Base-by-base conservation (phyloP, 106 monocot species). In the Xerophyta viscosa region DNA sequence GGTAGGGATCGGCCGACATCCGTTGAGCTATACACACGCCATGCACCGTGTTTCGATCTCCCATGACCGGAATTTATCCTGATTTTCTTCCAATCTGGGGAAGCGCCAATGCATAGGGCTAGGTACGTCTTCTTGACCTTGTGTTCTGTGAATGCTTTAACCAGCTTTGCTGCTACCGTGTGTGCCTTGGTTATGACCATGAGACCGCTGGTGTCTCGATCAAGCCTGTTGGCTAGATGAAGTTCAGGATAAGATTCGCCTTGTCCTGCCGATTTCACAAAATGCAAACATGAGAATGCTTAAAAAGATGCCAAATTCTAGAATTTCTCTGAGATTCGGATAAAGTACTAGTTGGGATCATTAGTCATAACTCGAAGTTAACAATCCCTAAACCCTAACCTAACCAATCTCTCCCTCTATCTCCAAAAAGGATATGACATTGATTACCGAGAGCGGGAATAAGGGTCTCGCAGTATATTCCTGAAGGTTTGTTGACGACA, bases 151-250 rank as follows among this genome's bases (percentile, higher is more conserved):
- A 89, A 96, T 24, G 78, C 81, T 53, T 82, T 70, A 20, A 85
- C 82, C 4, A 96, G 66, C 44, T 78, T 79, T 4, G 51, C 84
- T 8, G 85, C 81, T 8, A 63, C 76, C 44, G 70, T 78, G 65
- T 85, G 65, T 7, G 84, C 75, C 50, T 84, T 88, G 37, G 96
- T 85, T 41, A 96, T 73, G 12, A 96, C 63, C 89, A 86, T 96
- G 27, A 96, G 73, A 1, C 96, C 88, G 31, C 88, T 89, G n/a
- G 88, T 96, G 67, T 96, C 96, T 41, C 88, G 63, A 50, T 89
- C 96, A 21, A 96, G 73, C 33, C 96, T 33, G 58, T 94, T 94
- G 24, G 94, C 88, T 17, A 94, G 70, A 29, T 94, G 94, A 46
- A 94, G 78, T 39, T 92, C 60, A 8, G 15, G 43, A 4, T 44